Evolutionary conservation across 2,329 filamentous ascomycete genomes (phyloP), one percentile per base, ranked within the genome.

Genomic region (Colletotrichum trifolii): DNA sequence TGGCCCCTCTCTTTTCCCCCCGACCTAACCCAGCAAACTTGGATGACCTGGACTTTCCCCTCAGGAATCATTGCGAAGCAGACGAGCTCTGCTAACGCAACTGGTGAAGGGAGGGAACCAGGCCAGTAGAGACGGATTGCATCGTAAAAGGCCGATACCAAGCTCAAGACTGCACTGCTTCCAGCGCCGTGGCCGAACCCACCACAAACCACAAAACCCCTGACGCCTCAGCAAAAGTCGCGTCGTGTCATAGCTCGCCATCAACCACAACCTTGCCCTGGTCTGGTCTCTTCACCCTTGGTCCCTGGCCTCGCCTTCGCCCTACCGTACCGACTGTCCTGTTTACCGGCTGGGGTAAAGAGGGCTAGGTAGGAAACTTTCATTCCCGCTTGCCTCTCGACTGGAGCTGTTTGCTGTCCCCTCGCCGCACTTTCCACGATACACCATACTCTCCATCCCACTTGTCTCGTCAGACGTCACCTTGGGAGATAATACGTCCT

Each of bases 311-410:
- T 54, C 57, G 38, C 47, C 59, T 46, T 64, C 48, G 62, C 50
- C 50, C 50, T 65, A 47, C 62, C 62, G 62, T 64, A 52, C 36
- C 49, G 43, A 43, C 49, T 48, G 35, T 36, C 12, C 39, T 54
- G 46, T 42, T 56, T 55, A 55, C 57, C 46, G 50, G 40, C 62
- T 35, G 58, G 62, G 50, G 50, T 48, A 35, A 52, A n/a, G 42
- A 55, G 8, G 57, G 46, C 49, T 35, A 65, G 54, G 52, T 35
- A 65, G 54, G 52, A 56, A 65, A 65, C 57, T 62, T 60, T 53
- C 58, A 53, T 25, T 35, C 42, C 57, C 45, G 35, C 62, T 65
- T 54, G 25, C 50, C 17, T 56, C 46, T 39, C 50, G 36, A 50
- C 39, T 33, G 33, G 39, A 34, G 42, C 52, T 48, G 12, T 48